Evolutionary conservation across 192 early-diverging fungal species (phyloP).

Genomic region (Coemansia sp.): DNA sequence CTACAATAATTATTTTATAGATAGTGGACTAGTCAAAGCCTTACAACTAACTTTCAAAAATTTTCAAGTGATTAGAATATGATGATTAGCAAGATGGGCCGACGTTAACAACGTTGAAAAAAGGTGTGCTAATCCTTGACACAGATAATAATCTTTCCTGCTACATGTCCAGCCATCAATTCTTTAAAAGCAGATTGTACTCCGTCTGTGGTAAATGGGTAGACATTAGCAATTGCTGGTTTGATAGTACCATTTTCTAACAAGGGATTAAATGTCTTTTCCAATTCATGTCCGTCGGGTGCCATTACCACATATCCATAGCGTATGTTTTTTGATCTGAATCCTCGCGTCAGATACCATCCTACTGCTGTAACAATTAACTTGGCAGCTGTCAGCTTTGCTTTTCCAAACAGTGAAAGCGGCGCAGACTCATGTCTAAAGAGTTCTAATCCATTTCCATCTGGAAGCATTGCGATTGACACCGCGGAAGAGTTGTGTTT

Average conservation of each 20-base stretch:
- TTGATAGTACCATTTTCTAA: conserved; percentile 31
- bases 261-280: conserved; percentile 43
- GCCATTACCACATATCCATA: conserved; percentile 29
- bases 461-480: conserved; percentile 38
- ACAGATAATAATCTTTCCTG: conserved; percentile 53
- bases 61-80: not conserved
- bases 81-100: no score
- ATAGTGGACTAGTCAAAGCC: no score
- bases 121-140: conserved; percentile 26
- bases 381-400: conserved; percentile 19
- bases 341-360: conserved; percentile 23
- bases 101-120: not conserved
- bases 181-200: conserved; percentile 41
- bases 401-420: conserved; percentile 4
- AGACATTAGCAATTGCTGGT: conserved; percentile 43
- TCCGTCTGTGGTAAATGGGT: conserved; percentile 43
- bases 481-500: conserved; percentile 16
- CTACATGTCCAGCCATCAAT: conserved; percentile 47
- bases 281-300: conserved; percentile 37
- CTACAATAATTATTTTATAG: no score
- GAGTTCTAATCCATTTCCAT: conserved; percentile 17
- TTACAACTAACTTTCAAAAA: not conserved
- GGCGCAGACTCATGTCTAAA: conserved; percentile 12
- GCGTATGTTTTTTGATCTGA: conserved; percentile 20
- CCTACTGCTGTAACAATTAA: not conserved